Percentiles rank a stretch among this genome's conserved stretches.
phyloP scores from a whole-genome alignment of 73 alveolate species.

The Uronychia binucleata region DNA sequence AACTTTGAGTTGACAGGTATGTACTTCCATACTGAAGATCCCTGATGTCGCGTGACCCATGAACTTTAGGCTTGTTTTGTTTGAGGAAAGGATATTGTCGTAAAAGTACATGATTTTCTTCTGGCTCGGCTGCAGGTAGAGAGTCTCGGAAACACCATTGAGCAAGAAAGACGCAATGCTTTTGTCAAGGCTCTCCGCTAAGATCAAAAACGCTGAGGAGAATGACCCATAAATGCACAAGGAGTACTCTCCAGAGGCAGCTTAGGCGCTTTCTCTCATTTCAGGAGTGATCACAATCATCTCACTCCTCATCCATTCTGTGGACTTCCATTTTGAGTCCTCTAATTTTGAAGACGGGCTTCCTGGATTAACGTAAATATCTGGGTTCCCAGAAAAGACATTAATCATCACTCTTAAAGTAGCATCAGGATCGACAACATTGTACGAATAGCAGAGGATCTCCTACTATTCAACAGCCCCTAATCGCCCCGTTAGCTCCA shows the following conservation, averaged over 20 bases:
- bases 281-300: conserved; percentile 23
- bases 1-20: no score
- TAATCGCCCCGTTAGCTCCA: no score
- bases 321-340: conserved; percentile 22
- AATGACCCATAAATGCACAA: conserved; percentile 35
- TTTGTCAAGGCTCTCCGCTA: conserved; percentile 25
- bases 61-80: no score
- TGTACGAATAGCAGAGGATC: no score
- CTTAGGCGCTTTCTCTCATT: conserved; percentile 8
- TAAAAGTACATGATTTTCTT: conserved; percentile 8
- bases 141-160: conserved; percentile 40
- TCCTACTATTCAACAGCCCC: no score
- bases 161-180: background rate
- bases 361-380: background rate
- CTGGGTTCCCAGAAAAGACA: background rate
- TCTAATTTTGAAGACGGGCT: background rate
- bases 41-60: no score
- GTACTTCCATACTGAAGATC: no score
- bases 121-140: conserved; percentile 24
- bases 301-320: conserved; percentile 29
- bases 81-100: no score
- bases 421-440: no score
- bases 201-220: conserved; percentile 18
- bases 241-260: conserved; percentile 23
- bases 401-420: background rate